Evolutionary conservation across 2,329 filamentous ascomycete genomes (phyloP).

Genomic region (Blastomyces parvus): DNA sequence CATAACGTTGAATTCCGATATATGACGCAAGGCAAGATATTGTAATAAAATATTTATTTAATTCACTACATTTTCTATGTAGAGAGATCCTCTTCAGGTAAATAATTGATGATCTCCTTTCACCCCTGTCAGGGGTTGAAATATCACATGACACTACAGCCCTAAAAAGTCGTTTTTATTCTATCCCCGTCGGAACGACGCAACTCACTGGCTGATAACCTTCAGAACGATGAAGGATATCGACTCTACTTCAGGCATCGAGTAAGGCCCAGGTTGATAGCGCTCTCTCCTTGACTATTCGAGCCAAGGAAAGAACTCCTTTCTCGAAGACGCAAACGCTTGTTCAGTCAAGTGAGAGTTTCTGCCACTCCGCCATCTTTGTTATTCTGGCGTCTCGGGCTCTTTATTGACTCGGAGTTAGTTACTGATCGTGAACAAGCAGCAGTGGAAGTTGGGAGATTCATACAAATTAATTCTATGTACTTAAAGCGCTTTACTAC

Average conservation of each 20-base stretch:
- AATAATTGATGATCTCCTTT: background rate
- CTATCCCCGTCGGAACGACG: no score
- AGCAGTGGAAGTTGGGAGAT: no score
- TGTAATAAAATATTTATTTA: no score
- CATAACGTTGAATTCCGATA: no score
- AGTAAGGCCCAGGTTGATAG: background rate
- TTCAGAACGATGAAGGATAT: no score
- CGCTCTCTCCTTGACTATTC: background rate
- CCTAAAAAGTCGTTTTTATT: no score
- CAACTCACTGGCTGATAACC: no score
- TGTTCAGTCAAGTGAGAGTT: no score
- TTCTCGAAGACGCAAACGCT: background rate
- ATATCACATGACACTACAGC: background rate
- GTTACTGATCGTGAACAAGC: background rate
- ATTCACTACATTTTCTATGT: no score
- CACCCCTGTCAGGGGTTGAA: background rate
- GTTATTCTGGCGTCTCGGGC: background rate
- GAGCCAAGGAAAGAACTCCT: background rate
- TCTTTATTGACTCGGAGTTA: background rate
- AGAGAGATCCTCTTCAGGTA: no score
- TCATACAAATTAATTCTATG: background rate
- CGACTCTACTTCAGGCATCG: background rate
- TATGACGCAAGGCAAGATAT: no score
- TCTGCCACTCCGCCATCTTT: background rate
- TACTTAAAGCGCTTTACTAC: background rate